These are phyloP conservation scores for Serendipita sp. DNA, from an alignment of 768 basidiomycete species.

Conservation along the genomic window DNA sequence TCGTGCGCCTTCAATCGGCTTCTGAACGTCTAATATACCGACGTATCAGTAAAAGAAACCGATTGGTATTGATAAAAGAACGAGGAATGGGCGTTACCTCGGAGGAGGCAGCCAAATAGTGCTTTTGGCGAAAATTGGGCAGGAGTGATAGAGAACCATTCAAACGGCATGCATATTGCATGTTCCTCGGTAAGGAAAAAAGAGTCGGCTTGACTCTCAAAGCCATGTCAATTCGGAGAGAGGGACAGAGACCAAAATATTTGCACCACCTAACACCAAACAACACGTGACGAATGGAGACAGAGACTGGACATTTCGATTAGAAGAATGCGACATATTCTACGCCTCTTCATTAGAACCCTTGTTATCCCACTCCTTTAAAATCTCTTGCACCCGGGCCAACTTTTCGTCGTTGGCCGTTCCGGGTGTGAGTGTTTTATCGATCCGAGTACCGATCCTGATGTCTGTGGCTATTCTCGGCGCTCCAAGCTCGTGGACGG, in stretches of 20 bases:
- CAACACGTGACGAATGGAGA: not conserved
- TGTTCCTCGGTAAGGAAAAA: not conserved
- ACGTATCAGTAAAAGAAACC: not conserved
- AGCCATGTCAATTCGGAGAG: not conserved
- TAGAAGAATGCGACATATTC: not conserved
- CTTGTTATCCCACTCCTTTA: slow-evolving; percentile 21
- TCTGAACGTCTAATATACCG: not conserved
- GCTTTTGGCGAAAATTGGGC: not conserved
- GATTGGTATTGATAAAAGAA: not conserved
- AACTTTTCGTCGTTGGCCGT: slow-evolving; percentile 71
- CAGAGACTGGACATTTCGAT: not conserved
- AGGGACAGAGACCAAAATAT: not conserved
- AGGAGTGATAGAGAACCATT: too few species aligned
- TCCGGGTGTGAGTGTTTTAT: slow-evolving; percentile 45
- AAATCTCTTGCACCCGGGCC: slow-evolving; percentile 62
- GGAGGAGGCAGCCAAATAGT: not conserved
- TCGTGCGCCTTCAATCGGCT: not conserved
- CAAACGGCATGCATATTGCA: not conserved
- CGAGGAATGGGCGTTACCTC: not conserved
- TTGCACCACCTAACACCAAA: not conserved
- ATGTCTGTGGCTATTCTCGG: slow-evolving; percentile 81
- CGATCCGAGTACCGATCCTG: slow-evolving; percentile 79
- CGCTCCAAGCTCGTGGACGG: slow-evolving; percentile 62
- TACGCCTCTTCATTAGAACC: not conserved
- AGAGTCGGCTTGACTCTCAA: not conserved